Base-by-base conservation (phyloP, 2,329 filamentous ascomycete genomes). In the Sporothrix brasiliensis region DNA sequence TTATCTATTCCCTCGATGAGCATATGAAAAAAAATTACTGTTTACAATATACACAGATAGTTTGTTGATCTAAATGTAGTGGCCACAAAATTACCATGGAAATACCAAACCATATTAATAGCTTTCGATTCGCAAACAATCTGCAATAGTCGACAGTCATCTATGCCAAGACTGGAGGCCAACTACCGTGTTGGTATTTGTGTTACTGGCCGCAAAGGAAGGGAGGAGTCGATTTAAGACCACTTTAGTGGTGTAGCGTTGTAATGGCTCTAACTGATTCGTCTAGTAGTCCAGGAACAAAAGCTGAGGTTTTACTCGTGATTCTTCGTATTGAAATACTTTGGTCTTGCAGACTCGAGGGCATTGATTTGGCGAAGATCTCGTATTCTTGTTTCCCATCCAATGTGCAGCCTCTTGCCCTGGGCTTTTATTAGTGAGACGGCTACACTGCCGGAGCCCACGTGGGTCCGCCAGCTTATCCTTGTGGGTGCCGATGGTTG, bases 381-480 rank as follows among this genome's bases (percentile, higher is more conserved):
- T 47, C 39, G 39, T 63, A 47, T 27, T 27, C n/a, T 47, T 27
- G 21, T 27, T 27, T 44, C 39, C 6, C 58, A 27, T 27, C 58
- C 58, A 34, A 34, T 19, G 2, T 9, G 3, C 39, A 24, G 11
- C 13, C 4, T 19, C 9, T 47, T 27, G 58, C 41, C 39, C 44
- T 24, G 14, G 34, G 19, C 14, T 47, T 47, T 4, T 27, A 24
- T 44, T 63, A 19, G 39, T 47, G 58, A 47, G 34, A 34, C 47
- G 13, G 21, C 13, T 63, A 47, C 14, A 44, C 14, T 44, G 14
- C 41, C 30, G 39, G 34, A 24, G 53, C 67, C 66, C 53, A 68
- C 67, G 67, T 68, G 67, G 67, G 67, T 24, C 39, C 53, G 19
- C 16, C 53, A 60, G 67, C 53, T 68, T 68, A 68, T 68, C 52